These are phyloP conservation scores for Globisporangium yorkense DNA, from an alignment of 352 stramenopile genomes.

Conservation along the genomic window DNA sequence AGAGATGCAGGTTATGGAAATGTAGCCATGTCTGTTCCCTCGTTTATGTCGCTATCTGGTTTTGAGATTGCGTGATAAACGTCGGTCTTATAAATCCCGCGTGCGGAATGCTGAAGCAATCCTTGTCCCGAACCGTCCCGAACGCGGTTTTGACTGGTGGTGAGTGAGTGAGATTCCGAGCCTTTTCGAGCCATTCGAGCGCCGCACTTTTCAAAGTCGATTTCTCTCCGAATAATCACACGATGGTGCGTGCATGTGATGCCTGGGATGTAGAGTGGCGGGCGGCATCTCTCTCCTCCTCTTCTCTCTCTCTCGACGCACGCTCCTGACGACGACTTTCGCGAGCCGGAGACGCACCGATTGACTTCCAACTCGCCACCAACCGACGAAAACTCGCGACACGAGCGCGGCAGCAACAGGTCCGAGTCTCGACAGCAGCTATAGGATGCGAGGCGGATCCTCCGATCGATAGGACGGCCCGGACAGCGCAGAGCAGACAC, in stretches of 20 bases:
- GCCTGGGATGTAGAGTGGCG: not conserved
- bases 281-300: not conserved
- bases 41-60: not conserved
- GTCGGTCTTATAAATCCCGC: not conserved
- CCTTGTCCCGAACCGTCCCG: not conserved
- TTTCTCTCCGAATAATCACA: constrained; percentile 62
- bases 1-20: not conserved
- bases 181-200: constrained; percentile 45
- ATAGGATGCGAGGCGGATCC: not conserved
- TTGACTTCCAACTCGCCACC: not conserved
- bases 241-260: not conserved
- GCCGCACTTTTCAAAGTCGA: constrained; percentile 69
- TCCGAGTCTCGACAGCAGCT: not conserved
- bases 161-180: constrained; percentile 9
- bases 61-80: not conserved
- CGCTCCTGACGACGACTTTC: no score
- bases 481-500: no score
- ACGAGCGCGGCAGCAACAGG: not conserved
- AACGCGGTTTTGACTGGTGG: not conserved
- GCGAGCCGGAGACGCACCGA: no score
- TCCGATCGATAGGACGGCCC: not conserved
- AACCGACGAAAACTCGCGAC: not conserved
- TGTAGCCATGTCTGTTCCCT: not conserved
- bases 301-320: not conserved
- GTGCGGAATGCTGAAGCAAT: not conserved